Evolutionary conservation across 1,284 basidiomycete species (phyloP).

Genomic region (Ceratobasidium sp.): DNA sequence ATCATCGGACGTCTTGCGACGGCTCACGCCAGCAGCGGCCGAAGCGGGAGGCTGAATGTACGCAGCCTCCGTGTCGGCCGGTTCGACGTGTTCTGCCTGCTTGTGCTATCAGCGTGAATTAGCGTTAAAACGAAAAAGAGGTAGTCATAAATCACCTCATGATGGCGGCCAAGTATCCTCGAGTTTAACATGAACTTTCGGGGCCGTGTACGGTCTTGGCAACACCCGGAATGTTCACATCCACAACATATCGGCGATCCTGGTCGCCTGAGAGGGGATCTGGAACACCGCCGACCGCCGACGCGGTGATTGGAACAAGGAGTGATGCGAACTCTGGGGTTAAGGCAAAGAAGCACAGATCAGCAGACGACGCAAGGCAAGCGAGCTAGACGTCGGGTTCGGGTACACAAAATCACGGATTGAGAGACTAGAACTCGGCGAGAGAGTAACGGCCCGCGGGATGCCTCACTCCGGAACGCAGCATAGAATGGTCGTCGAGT

Average conservation of each 20-base stretch:
- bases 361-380: too few species aligned
- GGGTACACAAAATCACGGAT: too few species aligned
- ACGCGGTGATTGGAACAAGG: slow-evolving; percentile 19
- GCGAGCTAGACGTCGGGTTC: too few species aligned
- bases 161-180: background rate
- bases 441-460: too few species aligned
- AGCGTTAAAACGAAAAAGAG: background rate
- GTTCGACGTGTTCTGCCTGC: background rate
- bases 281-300: slow-evolving; percentile 7
- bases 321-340: slow-evolving; percentile 32
- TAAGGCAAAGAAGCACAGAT: too few species aligned
- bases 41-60: slow-evolving; percentile 17
- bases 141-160: background rate
- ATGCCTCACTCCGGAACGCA: too few species aligned
- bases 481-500: too few species aligned
- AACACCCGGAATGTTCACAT: background rate
- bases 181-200: background rate
- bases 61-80: slow-evolving; percentile 3
- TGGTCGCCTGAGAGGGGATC: background rate
- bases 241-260: slow-evolving; percentile 4
- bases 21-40: background rate
- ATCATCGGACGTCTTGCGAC: background rate
- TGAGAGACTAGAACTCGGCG: too few species aligned
- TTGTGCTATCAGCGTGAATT: background rate
- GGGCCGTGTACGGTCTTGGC: background rate